Conservation (phyloP, 352 stramenopile genomes). For the Phytopythium kandeliae region DNA sequence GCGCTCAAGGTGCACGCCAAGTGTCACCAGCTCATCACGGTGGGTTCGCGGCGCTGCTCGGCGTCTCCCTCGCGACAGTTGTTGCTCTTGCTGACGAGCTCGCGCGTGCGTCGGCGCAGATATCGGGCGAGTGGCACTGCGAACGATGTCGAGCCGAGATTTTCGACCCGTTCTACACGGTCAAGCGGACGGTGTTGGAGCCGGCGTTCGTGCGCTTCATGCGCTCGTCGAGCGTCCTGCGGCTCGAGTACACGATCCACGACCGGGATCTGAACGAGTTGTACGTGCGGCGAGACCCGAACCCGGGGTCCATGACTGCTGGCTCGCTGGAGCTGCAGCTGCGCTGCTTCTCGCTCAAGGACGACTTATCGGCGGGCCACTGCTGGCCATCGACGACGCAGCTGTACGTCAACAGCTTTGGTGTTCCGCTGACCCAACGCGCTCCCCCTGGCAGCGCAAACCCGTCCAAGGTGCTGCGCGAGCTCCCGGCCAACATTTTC, state of each 20-base stretch:
- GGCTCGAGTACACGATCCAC: constrained; percentile 62
- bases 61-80: neutral
- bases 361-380: constrained; percentile 58
- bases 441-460: constrained; percentile 70
- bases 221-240: constrained; percentile 34
- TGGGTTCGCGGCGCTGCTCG: constrained; percentile 10
- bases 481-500: constrained; percentile 73
- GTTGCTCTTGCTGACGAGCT: constrained; percentile 1
- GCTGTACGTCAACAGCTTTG: constrained; percentile 68
- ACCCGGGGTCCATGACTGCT: constrained; percentile 42
- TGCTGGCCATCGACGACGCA: constrained; percentile 68
- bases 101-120: constrained; percentile 10
- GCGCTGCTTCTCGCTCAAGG: constrained; percentile 71
- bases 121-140: constrained; percentile 60
- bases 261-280: constrained; percentile 74
- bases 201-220: constrained; percentile 63
- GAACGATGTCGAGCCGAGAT: constrained; percentile 58
- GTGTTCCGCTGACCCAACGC: constrained; percentile 58
- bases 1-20: constrained; percentile 64
- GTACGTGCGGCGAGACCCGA: constrained; percentile 47
- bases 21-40: constrained; percentile 64
- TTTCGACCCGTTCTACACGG: constrained; percentile 68
- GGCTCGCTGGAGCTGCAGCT: constrained; percentile 71
- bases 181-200: constrained; percentile 49
- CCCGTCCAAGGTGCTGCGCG: constrained; percentile 73